A percentile compares a stretch with the other conserved stretches of the same genome.
Evolutionary conservation across 176 grass and related monocot genomes (phyloP).

Genomic region (Carex parvula): DNA sequence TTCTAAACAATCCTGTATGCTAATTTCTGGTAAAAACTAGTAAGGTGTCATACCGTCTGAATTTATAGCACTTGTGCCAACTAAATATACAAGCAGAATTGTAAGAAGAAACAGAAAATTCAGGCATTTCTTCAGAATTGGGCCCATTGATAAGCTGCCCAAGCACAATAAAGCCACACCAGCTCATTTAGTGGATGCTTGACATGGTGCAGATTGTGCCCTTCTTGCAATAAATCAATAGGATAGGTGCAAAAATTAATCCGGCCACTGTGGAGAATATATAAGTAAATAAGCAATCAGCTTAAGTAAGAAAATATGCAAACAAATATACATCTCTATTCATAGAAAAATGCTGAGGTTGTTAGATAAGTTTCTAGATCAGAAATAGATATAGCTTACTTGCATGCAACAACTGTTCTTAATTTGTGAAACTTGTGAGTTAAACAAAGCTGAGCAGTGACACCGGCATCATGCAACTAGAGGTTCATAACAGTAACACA

Average conservation of each 20-base stretch:
- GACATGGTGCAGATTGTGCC: conserved; percentile 28
- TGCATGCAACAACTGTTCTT: neutral
- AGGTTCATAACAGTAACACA: neutral
- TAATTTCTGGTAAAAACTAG: neutral
- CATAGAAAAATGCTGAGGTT: neutral
- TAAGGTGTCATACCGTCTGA: conserved; percentile 61
- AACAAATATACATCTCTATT: conserved; percentile 5
- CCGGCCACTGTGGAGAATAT: conserved; percentile 2
- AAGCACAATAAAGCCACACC: conserved; percentile 51
- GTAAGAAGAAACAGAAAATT: conserved; percentile 45
- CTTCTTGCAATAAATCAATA: conserved; percentile 23
- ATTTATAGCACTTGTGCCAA: conserved; percentile 50
- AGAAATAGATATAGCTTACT: neutral
- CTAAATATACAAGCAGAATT: conserved; percentile 37
- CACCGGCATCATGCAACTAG: neutral
- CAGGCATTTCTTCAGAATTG: conserved; percentile 57
- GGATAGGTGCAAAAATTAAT: conserved; percentile 25
- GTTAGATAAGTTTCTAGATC: neutral
- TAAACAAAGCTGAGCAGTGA: neutral
- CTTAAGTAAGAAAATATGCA: neutral
- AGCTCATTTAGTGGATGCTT: conserved; percentile 42
- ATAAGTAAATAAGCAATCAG: conserved; percentile 23
- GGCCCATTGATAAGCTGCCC: conserved; percentile 58
- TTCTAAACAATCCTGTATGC: neutral
- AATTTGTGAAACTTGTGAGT: neutral